phyloP scores from a whole-genome alignment of 2,329 filamentous ascomycete genomes.

The Trichoderma sp. region DNA sequence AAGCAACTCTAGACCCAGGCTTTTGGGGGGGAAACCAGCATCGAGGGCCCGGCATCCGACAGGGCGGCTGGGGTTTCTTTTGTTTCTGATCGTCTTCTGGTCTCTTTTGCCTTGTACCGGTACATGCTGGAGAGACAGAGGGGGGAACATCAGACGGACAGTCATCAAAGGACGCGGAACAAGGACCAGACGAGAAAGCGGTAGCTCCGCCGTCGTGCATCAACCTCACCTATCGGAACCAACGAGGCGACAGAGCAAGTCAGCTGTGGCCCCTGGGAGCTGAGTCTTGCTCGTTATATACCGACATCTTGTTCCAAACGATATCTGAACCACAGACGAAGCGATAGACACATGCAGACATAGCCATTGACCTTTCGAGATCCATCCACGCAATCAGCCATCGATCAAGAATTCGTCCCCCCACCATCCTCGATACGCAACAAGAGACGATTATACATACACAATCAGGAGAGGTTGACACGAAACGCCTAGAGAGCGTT shows the following conservation, averaged over 20 bases:
- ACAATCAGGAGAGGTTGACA: not conserved
- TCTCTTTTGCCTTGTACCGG: not conserved
- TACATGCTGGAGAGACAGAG: not conserved
- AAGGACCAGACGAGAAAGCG: not conserved
- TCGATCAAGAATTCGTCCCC: not conserved
- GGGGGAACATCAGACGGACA: not conserved
- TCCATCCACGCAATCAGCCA: not conserved
- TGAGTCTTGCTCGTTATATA: slow-evolving; percentile 9
- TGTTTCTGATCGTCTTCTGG: slow-evolving; percentile 1
- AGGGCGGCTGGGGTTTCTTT: slow-evolving; percentile 1
- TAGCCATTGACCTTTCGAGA: not conserved
- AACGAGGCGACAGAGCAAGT: slow-evolving; percentile 6
- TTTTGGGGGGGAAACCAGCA: not conserved
- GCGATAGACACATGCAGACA: not conserved
- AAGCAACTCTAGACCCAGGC: not conserved
- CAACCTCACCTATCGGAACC: slow-evolving; percentile 5
- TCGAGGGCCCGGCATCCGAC: slow-evolving; percentile 8
- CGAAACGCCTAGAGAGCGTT: not conserved
- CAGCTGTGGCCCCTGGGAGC: slow-evolving; percentile 12
- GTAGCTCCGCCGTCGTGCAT: slow-evolving; percentile 7
- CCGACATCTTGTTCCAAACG: not conserved
- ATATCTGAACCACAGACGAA: not conserved
- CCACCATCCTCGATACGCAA: not conserved
- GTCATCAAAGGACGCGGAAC: not conserved
- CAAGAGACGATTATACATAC: not conserved